Evolutionary conservation across 352 stramenopile genomes (phyloP).

Genomic region (Globisporangium solare): DNA sequence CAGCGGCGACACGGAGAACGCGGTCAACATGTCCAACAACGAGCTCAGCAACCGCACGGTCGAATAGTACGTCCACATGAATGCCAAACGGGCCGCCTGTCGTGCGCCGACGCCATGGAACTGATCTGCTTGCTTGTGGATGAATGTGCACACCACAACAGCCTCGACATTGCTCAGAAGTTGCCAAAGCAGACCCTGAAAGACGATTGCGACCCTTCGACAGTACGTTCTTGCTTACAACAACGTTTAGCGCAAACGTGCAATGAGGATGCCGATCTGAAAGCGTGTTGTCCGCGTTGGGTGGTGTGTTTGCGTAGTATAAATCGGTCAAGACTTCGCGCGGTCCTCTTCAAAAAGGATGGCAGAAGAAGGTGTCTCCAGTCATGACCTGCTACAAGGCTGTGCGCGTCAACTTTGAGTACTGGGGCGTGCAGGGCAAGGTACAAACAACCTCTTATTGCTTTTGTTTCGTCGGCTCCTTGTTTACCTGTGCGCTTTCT

Average conservation of each 20-base stretch:
- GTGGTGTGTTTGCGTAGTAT: constrained; percentile 27
- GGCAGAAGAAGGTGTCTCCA: constrained; percentile 62
- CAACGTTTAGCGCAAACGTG: too few species aligned
- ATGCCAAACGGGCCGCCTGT: background rate
- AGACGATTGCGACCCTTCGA: constrained; percentile 59
- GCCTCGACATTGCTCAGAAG: constrained; percentile 73
- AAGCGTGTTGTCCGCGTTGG: background rate
- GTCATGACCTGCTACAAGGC: constrained; percentile 88
- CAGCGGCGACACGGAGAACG: constrained; percentile 58
- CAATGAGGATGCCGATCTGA: constrained; percentile 2
- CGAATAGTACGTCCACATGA: constrained; percentile 47
- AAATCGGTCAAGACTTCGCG: constrained; percentile 70
- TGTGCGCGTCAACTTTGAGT: constrained; percentile 86
- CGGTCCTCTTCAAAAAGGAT: constrained; percentile 59
- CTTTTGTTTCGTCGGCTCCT: background rate
- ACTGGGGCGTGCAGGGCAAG: constrained; percentile 82
- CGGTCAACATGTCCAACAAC: constrained; percentile 52
- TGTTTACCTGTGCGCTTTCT: background rate
- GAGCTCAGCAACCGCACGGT: constrained; percentile 75
- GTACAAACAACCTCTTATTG: constrained; percentile 9
- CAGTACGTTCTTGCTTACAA: constrained; percentile 29
- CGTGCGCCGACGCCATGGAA: background rate
- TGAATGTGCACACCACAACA: constrained; percentile 24
- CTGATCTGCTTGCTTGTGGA: background rate
- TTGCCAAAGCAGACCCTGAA: constrained; percentile 73